Evolutionary conservation across 2,329 filamentous ascomycete genomes (phyloP).

Genomic region (Exophiala oligosperma): DNA sequence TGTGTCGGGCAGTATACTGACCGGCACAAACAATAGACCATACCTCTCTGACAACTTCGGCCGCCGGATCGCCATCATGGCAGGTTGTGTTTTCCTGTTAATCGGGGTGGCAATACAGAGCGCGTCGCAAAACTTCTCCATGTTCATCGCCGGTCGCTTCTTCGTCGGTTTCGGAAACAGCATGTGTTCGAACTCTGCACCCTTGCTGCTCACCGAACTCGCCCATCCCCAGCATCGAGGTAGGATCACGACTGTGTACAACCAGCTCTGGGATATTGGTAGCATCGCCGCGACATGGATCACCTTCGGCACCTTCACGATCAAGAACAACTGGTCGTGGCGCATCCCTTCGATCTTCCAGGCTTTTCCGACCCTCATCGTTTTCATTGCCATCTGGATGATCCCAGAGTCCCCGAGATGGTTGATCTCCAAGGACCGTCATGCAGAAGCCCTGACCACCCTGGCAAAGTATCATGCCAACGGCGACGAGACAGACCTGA

Average conservation of each 20-base stretch:
- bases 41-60: not conserved
- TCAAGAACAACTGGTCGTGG: slow-evolving; percentile 53
- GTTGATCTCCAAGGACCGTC: slow-evolving; percentile 43
- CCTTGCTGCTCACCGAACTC: slow-evolving; percentile 45
- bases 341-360: slow-evolving; percentile 67
- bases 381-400: slow-evolving; percentile 59
- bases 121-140: slow-evolving; percentile 29
- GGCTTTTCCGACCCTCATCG: slow-evolving; percentile 59
- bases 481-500: slow-evolving; percentile 40
- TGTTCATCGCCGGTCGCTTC: slow-evolving; percentile 62
- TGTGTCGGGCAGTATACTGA: not conserved
- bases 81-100: slow-evolving; percentile 21
- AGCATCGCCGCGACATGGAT: slow-evolving; percentile 51
- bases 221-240: slow-evolving; percentile 51
- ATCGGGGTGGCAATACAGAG: slow-evolving; percentile 31
- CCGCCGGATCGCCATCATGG: slow-evolving; percentile 19
- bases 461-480: slow-evolving; percentile 42
- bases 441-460: slow-evolving; percentile 31
- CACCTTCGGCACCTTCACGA: slow-evolving; percentile 48
- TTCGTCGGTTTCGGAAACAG: slow-evolving; percentile 63
- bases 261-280: slow-evolving; percentile 55
- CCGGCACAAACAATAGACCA: not conserved
- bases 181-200: slow-evolving; percentile 21
- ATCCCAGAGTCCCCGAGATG: slow-evolving; percentile 68
- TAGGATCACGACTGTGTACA: slow-evolving; percentile 52